Conservation (phyloP, 2,329 filamentous ascomycete genomes). For the Calonectria crousiana region DNA sequence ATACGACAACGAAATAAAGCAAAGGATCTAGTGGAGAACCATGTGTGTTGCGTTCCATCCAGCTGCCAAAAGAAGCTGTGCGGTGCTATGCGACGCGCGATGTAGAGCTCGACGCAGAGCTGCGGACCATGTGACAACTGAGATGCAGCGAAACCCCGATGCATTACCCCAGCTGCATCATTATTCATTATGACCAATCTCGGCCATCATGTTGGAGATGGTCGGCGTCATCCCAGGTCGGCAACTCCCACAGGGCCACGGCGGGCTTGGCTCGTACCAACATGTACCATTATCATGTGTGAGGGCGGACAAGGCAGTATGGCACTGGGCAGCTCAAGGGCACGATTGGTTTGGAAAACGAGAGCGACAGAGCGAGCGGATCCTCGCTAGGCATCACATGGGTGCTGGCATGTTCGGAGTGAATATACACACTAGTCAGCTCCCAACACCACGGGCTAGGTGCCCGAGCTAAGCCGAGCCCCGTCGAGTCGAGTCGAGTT, state of each 20-base stretch:
- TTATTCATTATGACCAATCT: background rate
- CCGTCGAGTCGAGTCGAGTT: background rate
- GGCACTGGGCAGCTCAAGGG: background rate
- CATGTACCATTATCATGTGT: background rate
- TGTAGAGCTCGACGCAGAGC: background rate
- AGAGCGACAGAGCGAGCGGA: background rate
- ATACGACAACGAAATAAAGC: background rate
- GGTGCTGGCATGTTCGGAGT: background rate
- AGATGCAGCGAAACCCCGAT: conserved; percentile 2
- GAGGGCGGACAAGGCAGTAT: background rate
- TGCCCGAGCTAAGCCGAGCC: conserved; percentile 1
- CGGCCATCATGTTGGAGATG: background rate
- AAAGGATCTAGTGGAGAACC: conserved; percentile 13
- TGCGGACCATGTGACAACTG: conserved; percentile 18
- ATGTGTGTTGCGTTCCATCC: conserved; percentile 14
- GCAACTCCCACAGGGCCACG: background rate
- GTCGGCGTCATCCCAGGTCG: background rate
- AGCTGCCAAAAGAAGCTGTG: background rate
- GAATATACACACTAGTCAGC: background rate
- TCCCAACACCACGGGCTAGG: conserved; percentile 10
- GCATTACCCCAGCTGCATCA: conserved; percentile 4
- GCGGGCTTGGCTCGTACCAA: background rate
- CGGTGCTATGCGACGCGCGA: background rate
- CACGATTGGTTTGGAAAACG: background rate
- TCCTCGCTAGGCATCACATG: conserved; percentile 6